A percentile compares a stretch with the other conserved stretches of the same genome.
Evolutionary conservation across 192 early-diverging fungal species (phyloP).

Genomic region (Nowakowskiella sp.): DNA sequence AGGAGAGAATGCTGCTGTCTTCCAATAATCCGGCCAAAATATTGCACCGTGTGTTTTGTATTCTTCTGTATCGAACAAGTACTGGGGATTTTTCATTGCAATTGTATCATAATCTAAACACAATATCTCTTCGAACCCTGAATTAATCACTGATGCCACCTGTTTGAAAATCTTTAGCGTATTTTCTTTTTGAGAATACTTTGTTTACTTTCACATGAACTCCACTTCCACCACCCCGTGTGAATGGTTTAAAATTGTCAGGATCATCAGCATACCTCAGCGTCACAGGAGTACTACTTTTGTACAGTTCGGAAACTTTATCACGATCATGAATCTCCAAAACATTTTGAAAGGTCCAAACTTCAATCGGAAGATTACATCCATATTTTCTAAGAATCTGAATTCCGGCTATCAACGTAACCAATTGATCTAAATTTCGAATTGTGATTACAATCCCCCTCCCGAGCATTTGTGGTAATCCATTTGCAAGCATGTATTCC

Average conservation of each 20-base stretch:
- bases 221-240: neutral
- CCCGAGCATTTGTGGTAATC: too few species aligned
- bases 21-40: conserved; percentile 14
- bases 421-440: too few species aligned
- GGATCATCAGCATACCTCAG: neutral
- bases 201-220: neutral
- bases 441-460: too few species aligned
- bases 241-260: neutral
- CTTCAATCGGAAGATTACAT: neutral
- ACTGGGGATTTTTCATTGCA: conserved; percentile 6
- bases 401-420: neutral
- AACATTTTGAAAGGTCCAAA: too few species aligned
- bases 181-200: too few species aligned
- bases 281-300: neutral
- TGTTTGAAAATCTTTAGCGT: too few species aligned
- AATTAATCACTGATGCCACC: conserved; percentile 2
- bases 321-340: too few species aligned
- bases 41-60: neutral
- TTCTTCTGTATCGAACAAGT: conserved; percentile 7
- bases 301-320: too few species aligned
- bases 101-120: conserved; percentile 6
- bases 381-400: neutral
- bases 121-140: conserved; percentile 6
- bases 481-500: too few species aligned
- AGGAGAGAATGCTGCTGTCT: neutral